Percentiles rank a stretch among this genome's conserved stretches.
Evolutionary conservation across 2,329 filamentous ascomycete species (phyloP).

Genomic region (Aureobasidium lini): DNA sequence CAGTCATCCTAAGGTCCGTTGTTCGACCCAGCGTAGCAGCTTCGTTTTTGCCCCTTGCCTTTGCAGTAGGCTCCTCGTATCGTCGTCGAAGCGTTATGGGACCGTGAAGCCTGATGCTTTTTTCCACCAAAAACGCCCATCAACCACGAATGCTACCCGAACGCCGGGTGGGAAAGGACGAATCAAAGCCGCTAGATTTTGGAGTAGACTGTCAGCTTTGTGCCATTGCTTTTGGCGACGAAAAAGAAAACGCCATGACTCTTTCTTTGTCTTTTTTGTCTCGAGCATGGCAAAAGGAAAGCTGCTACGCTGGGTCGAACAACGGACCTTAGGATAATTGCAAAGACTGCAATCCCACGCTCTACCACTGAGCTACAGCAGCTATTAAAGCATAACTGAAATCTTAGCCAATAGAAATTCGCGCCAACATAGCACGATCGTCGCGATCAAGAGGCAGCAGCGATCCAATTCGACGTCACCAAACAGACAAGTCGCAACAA

Average conservation of each 20-base stretch:
- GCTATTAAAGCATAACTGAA: neutral
- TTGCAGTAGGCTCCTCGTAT: neutral
- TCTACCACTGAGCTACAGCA: slow-evolving; percentile 15
- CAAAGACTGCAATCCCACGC: slow-evolving; percentile 12
- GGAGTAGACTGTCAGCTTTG: too few species aligned
- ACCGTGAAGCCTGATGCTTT: neutral
- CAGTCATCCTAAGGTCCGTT: slow-evolving; percentile 15
- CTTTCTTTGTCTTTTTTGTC: slow-evolving; percentile 5
- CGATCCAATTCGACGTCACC: neutral
- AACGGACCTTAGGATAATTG: slow-evolving; percentile 14
- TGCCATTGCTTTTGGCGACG: too few species aligned
- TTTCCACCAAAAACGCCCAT: neutral
- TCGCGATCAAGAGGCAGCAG: neutral
- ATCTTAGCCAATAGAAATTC: neutral
- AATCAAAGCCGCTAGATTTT: too few species aligned
- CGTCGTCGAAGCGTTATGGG: neutral
- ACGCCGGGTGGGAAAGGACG: too few species aligned
- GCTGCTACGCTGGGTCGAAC: slow-evolving; percentile 14
- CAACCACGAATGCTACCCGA: too few species aligned
- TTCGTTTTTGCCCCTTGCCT: slow-evolving; percentile 2
- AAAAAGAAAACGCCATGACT: neutral
- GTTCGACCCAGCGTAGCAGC: slow-evolving; percentile 15
- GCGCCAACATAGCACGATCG: fast-evolving
- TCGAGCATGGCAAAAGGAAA: neutral
- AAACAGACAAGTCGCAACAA: neutral